These are phyloP conservation scores for Didymella glomerata DNA, from an alignment of 2,329 filamentous ascomycete genomes.

Conservation along the genomic window DNA sequence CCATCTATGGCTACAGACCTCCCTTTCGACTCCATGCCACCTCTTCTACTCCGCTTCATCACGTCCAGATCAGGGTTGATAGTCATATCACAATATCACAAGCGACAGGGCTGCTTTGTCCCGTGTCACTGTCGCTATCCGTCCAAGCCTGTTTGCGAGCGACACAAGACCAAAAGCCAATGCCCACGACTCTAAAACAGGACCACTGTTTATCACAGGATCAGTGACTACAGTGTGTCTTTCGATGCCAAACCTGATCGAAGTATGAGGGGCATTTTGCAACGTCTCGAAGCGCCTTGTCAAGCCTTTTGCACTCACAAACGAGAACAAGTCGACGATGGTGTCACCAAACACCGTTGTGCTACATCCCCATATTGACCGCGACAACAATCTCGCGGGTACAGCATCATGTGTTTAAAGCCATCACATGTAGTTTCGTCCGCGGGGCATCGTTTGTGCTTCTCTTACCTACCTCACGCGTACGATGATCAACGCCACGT, in stretches of 20 bases:
- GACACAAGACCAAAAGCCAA: neutral
- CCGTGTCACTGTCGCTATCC: slow-evolving; percentile 1
- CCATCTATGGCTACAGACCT: neutral
- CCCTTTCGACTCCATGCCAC: neutral
- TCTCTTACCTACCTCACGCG: neutral
- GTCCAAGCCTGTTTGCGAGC: neutral
- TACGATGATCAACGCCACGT: slow-evolving; percentile 5
- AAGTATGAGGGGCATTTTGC: neutral
- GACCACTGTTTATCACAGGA: neutral
- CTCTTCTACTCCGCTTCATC: slow-evolving; percentile 1
- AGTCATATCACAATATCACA: slow-evolving; percentile 5
- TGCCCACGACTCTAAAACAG: neutral
- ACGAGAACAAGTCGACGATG: neutral
- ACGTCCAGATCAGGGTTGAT: neutral
- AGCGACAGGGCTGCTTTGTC: slow-evolving; percentile 5
- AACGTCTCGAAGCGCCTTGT: neutral
- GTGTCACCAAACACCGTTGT: slow-evolving; percentile 6
- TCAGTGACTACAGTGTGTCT: too few relatives aligned
- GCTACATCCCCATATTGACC: slow-evolving; percentile 2
- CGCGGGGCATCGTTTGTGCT: neutral
- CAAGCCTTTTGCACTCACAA: neutral
- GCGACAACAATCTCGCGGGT: neutral
- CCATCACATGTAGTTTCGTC: slow-evolving; percentile 3
- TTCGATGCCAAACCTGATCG: neutral
- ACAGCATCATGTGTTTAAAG: slow-evolving; percentile 5